A percentile compares a stretch with the other conserved stretches of the same genome.
Evolutionary conservation across 768 basidiomycete species (phyloP).

Genomic region (Amanita jacksonii): DNA sequence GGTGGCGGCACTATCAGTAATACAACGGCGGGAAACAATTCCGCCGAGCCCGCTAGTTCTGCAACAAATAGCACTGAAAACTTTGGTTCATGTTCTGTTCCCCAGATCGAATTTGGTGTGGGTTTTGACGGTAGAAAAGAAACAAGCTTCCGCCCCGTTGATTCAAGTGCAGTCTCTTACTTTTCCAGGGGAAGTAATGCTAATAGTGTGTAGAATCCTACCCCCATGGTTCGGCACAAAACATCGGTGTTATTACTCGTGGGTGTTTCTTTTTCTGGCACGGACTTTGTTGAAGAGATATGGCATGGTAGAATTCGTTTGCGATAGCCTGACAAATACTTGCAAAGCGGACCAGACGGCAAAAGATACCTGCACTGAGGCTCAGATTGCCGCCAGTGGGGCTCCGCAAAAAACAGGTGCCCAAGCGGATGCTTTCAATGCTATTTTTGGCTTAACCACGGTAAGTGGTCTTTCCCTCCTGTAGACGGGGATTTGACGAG

Average conservation of each 20-base stretch:
- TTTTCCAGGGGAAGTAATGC: not conserved
- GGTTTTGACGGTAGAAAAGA: constrained; percentile 47
- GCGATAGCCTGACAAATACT: constrained; percentile 40
- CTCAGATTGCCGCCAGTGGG: constrained; percentile 31
- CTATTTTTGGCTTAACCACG: constrained; percentile 30
- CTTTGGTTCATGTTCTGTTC: constrained; percentile 48
- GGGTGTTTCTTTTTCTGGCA: constrained; percentile 7
- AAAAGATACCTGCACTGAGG: constrained; percentile 35
- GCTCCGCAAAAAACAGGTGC: constrained; percentile 34
- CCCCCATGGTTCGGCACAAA: constrained; percentile 47
- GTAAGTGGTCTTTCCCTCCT: constrained; percentile 14
- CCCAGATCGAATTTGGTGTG: constrained; percentile 43
- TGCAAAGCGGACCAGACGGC: constrained; percentile 50
- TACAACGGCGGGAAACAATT: not conserved
- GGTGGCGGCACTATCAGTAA: too few species aligned
- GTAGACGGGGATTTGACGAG: too few species aligned
- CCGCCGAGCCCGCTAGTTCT: constrained; percentile 11
- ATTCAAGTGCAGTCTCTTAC: constrained; percentile 24
- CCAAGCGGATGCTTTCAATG: constrained; percentile 47
- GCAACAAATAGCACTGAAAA: constrained; percentile 22
- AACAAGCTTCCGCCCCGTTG: constrained; percentile 43
- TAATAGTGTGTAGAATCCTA: constrained; percentile 24
- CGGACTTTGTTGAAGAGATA: too few species aligned
- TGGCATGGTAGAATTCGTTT: constrained; percentile 32
- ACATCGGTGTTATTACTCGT: constrained; percentile 45